Conservation (phyloP, 2,329 filamentous ascomycete species). For the Teratosphaeriaceae sp. region DNA sequence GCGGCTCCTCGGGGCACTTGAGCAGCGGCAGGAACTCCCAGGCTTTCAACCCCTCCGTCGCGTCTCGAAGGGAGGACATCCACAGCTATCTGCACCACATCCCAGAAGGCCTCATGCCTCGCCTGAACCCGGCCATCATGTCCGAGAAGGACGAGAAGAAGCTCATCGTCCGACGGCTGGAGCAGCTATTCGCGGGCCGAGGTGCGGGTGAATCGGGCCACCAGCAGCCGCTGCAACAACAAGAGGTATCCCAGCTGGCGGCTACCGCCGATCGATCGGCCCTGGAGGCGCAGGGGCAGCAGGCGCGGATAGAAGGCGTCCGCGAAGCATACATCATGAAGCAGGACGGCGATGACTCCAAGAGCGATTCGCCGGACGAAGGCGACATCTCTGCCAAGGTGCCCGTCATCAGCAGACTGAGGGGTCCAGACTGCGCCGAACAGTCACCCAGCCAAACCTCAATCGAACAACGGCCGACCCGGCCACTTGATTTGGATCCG, state of each 20-base stretch:
- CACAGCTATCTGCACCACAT: slow-evolving; percentile 67
- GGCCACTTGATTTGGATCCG: slow-evolving; percentile 70
- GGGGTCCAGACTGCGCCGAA: slow-evolving; percentile 12
- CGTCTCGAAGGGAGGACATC: slow-evolving; percentile 51
- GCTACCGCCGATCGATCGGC: slow-evolving; percentile 40
- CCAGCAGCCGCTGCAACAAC: slow-evolving; percentile 47
- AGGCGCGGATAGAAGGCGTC: slow-evolving; percentile 32
- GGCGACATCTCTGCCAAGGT: neutral
- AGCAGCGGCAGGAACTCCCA: slow-evolving; percentile 23
- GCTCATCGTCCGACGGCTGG: slow-evolving; percentile 66
- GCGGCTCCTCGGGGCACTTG: slow-evolving; percentile 35
- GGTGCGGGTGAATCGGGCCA: slow-evolving; percentile 38
- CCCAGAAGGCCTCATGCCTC: slow-evolving; percentile 60
- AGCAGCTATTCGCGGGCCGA: slow-evolving; percentile 77
- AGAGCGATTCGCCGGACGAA: slow-evolving; percentile 2
- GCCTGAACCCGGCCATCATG: slow-evolving; percentile 47
- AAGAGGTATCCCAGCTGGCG: slow-evolving; percentile 52
- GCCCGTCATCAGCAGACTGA: neutral
- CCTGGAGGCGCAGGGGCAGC: slow-evolving; percentile 34
- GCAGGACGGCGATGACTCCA: slow-evolving; percentile 19
- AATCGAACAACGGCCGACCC: slow-evolving; percentile 65
- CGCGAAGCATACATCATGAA: slow-evolving; percentile 43
- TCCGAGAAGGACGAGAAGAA: slow-evolving; percentile 71
- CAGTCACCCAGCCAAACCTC: slow-evolving; percentile 7
- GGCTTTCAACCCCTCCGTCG: slow-evolving; percentile 20